phyloP scores from a whole-genome alignment of 1,139 yeast species.

The Pneumocystis murina region DNA sequence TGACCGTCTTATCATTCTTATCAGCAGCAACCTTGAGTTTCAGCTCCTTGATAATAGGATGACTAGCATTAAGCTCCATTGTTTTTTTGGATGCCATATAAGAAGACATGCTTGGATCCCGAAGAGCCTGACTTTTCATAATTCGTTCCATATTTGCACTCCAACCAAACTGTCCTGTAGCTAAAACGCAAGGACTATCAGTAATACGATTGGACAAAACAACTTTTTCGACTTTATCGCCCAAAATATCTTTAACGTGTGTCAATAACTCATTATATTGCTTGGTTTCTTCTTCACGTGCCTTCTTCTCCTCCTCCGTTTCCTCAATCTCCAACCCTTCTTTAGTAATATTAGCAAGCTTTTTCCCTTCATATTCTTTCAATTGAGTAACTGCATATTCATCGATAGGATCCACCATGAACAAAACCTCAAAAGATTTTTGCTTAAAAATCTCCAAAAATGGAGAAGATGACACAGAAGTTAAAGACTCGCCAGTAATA shows the following conservation, averaged over 20 bases:
- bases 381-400: constrained; percentile 99
- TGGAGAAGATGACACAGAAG: constrained; percentile 98
- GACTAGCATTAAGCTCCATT: constrained; percentile 94
- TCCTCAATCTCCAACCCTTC: constrained; percentile 93
- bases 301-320: constrained; percentile 91
- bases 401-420: constrained; percentile 97
- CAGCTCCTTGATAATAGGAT: constrained; percentile 88
- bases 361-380: constrained; percentile 98
- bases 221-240: constrained; percentile 98
- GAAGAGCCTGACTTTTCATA: constrained; percentile 99
- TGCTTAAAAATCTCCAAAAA: constrained; percentile 98
- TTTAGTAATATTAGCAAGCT: constrained; percentile 95
- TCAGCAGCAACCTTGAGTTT: constrained; percentile 91
- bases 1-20: constrained; percentile 94
- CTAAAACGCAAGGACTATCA: constrained; percentile 98
- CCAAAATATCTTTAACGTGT: constrained; percentile 91
- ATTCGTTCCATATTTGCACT: constrained; percentile 99
- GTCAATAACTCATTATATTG: constrained; percentile 88
- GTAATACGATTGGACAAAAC: constrained; percentile 94
- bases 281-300: constrained; percentile 84
- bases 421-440: constrained; percentile 94
- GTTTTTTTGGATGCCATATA: constrained; percentile 99
- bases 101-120: constrained; percentile 96
- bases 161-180: constrained; percentile 99
- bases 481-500: constrained; percentile 96